Evolutionary conservation across 192 early-diverging fungal species (phyloP).

Genomic region (Linnemannia elongata): DNA sequence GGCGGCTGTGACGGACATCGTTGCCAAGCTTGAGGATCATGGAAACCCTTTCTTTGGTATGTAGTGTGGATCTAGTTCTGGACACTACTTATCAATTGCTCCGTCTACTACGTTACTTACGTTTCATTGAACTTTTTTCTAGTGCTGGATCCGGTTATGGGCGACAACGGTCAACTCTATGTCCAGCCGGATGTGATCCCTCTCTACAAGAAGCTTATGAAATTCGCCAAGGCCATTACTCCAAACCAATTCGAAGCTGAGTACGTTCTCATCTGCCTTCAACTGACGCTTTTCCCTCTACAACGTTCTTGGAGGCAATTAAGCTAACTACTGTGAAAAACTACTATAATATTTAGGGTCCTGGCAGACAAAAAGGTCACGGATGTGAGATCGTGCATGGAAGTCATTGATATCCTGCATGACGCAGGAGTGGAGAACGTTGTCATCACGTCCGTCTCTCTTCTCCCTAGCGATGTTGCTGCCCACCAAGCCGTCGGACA

Average conservation of each 20-base stretch:
- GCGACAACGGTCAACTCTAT: conserved; percentile 89
- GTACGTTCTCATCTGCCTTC: conserved; percentile 54
- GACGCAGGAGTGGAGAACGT: conserved; percentile 73
- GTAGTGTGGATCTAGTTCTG: background rate
- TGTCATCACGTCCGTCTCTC: conserved; percentile 81
- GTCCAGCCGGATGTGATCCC: conserved; percentile 83
- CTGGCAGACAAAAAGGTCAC: conserved; percentile 71
- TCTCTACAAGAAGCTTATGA: conserved; percentile 79
- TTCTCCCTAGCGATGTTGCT: conserved; percentile 53
- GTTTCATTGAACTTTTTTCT: background rate
- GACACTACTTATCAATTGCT: background rate
- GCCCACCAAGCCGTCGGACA: background rate
- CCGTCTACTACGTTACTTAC: background rate
- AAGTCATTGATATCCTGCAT: conserved; percentile 77
- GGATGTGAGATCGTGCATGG: conserved; percentile 63
- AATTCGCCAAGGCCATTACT: conserved; percentile 82
- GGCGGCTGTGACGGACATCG: conserved; percentile 66
- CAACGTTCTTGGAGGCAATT: background rate
- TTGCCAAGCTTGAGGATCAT: conserved; percentile 62
- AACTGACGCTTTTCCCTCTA: background rate
- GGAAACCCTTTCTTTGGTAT: conserved; percentile 69
- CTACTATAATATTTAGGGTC: conserved; percentile 18
- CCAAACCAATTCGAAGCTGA: conserved; percentile 95
- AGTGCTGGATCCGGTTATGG: conserved; percentile 92
- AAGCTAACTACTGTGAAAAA: background rate